A percentile compares a stretch with the other conserved stretches of the same genome.
These are phyloP conservation scores for Aegilops tauschii DNA, from an alignment of 176 grass and related monocot species.

Conservation along the genomic window DNA sequence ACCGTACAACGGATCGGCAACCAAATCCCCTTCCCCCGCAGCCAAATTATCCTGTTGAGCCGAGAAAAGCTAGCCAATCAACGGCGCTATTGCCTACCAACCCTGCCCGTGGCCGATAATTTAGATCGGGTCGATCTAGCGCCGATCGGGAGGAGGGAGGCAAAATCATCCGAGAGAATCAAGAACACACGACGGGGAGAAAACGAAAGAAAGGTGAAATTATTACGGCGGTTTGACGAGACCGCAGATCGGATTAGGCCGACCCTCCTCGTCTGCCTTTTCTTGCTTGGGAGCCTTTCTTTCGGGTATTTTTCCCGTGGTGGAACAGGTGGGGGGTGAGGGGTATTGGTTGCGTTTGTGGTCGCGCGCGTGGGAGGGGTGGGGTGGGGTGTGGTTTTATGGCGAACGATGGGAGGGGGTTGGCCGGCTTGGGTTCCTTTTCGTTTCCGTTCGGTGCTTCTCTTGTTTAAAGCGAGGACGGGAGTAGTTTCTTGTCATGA, in stretches of 20 bases:
- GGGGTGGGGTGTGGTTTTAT: background rate
- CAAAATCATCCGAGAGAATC: background rate
- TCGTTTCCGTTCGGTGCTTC: background rate
- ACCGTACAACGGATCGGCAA: background rate
- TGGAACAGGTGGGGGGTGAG: background rate
- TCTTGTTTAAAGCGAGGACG: background rate
- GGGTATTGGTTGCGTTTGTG: background rate
- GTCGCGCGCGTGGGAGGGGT: background rate
- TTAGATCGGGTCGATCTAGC: background rate
- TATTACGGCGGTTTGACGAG: conserved; percentile 23
- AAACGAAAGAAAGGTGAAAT: background rate
- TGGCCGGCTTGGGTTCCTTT: background rate
- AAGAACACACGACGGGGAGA: background rate
- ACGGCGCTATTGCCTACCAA: background rate
- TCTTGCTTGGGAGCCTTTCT: background rate
- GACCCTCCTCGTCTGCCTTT: conserved; percentile 1
- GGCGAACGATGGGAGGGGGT: background rate
- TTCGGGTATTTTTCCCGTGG: background rate
- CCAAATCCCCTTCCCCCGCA: background rate
- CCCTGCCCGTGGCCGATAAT: background rate
- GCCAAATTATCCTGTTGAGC: background rate
- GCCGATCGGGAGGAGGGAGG: background rate
- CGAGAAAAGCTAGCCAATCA: background rate
- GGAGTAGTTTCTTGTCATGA: no score
- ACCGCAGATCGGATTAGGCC: conserved; percentile 16